Evolutionary conservation across 495 filamentous ascomycete genomes (phyloP).

Genomic region (Aspergillus haitiensis): DNA sequence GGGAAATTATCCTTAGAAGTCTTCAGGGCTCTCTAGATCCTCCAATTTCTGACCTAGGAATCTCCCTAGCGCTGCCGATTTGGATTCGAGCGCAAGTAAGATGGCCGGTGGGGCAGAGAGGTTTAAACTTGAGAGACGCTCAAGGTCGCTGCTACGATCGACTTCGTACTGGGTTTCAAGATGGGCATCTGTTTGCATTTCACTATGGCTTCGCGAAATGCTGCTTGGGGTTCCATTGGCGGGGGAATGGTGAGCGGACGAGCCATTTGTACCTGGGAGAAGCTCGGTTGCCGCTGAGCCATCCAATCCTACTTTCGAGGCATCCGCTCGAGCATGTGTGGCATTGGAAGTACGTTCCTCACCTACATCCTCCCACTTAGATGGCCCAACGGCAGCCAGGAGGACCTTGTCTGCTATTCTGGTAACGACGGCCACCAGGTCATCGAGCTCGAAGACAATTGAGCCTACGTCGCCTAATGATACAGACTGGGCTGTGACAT

Average conservation of each 20-base stretch:
- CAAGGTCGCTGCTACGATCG: conserved; percentile 44
- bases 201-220: conserved; percentile 15
- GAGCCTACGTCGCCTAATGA: conserved; percentile 52
- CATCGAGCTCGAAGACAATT: conserved; percentile 51
- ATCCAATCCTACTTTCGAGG: neutral
- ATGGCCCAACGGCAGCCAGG: conserved; percentile 46
- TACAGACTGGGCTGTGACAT: conserved; percentile 49
- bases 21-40: conserved; percentile 48
- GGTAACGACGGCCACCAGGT: conserved; percentile 48
- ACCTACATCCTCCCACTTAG: conserved; percentile 26
- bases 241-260: conserved; percentile 15
- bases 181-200: conserved; percentile 27
- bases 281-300: neutral
- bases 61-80: conserved; percentile 45
- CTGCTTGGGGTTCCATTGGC: conserved; percentile 20
- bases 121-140: conserved; percentile 43
- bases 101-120: conserved; percentile 44
- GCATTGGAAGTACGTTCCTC: conserved; percentile 17
- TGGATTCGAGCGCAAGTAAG: conserved; percentile 47
- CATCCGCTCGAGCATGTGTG: neutral
- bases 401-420: conserved; percentile 49
- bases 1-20: conserved; percentile 34
- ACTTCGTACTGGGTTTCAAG: conserved; percentile 44
- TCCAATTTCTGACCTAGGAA: conserved; percentile 46
- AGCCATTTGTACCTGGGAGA: conserved; percentile 2